Conservation (phyloP, 2,329 filamentous ascomycete species). For the Botrytis squamosa region DNA sequence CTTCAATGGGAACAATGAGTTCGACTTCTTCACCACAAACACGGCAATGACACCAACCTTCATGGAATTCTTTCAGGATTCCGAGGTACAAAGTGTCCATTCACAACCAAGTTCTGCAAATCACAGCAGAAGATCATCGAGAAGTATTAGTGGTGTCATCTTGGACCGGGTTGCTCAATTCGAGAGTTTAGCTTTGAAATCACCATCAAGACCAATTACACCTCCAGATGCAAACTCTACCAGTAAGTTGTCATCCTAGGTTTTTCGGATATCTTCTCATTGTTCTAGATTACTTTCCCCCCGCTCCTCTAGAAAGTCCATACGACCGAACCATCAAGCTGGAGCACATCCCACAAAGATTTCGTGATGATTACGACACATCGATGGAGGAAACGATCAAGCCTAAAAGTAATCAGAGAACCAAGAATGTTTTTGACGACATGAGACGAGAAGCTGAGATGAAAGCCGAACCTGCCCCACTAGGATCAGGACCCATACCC, state of each 20-base stretch:
- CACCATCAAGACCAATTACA: constrained; percentile 54
- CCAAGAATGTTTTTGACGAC: constrained; percentile 56
- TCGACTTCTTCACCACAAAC: constrained; percentile 35
- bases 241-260: constrained; percentile 47
- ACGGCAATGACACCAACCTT: constrained; percentile 35
- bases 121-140: constrained; percentile 37
- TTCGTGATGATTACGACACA: constrained; percentile 61
- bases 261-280: constrained; percentile 26
- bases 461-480: constrained; percentile 54
- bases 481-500: constrained; percentile 51
- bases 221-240: constrained; percentile 59
- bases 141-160: constrained; percentile 61
- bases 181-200: constrained; percentile 51
- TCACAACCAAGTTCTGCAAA: constrained; percentile 28
- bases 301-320: constrained; percentile 67
- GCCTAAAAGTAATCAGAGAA: constrained; percentile 49
- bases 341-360: constrained; percentile 46
- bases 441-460: constrained; percentile 57
- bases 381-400: constrained; percentile 67
- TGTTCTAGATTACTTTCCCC: constrained; percentile 59
- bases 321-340: constrained; percentile 44
- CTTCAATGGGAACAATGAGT: constrained; percentile 36
- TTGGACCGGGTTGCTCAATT: constrained; percentile 60
- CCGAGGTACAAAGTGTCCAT: constrained; percentile 28
- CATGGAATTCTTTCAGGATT: constrained; percentile 37